Base-by-base conservation (phyloP, 306 rosid genomes). In the Prunus fruticosa region DNA sequence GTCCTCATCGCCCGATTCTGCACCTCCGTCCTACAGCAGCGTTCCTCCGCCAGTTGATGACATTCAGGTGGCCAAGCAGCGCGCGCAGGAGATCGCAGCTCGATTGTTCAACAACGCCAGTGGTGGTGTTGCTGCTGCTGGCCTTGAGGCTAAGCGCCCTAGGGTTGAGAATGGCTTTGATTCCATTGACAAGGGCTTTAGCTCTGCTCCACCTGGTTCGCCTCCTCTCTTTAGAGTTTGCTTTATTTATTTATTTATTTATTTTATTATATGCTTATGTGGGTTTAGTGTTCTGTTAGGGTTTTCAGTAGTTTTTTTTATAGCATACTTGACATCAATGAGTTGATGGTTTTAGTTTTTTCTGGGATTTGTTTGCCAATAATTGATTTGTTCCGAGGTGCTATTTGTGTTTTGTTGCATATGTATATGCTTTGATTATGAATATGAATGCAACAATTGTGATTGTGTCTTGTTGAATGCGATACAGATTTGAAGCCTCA, bases 81-180 rank as follows among this genome's bases (percentile, higher is more conserved):
- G 88, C 2, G 99, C 98, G 2, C 99, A 96, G 83, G 97, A 92
- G 88, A 93, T 96, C 38, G 98, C 99, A 3, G 90, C 99, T 73
- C 97, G 97, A 3, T 85, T 96, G 81, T 84, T 82, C 72, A 81
- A 76, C 86, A 77, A 74, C 80, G 76, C 74, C 67, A 75, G 80
- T 34, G 64, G 49, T 41, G 74, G 75, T 3, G 78, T 76, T 12
- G 87, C 80, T 8, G 84, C 84, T 28, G 78, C 73, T 20, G 79
- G 82, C 9, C 75, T 85, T 16, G 99, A 92, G 43, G 74, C 82
- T 74, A 96, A 96, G 80, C 99, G 99, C 1, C 74, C 96, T 16
- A 92, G 93, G 83, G 79, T 86, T 69, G 99, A 96, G 25, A 89
- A 90, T 67, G 99, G 90, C 6, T 92, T 77, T 73, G 99, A 92